Evolutionary conservation across 2,329 filamentous ascomycete species (phyloP), one percentile per base, ranked within the genome.

Genomic region (Xylaria multiplex): DNA sequence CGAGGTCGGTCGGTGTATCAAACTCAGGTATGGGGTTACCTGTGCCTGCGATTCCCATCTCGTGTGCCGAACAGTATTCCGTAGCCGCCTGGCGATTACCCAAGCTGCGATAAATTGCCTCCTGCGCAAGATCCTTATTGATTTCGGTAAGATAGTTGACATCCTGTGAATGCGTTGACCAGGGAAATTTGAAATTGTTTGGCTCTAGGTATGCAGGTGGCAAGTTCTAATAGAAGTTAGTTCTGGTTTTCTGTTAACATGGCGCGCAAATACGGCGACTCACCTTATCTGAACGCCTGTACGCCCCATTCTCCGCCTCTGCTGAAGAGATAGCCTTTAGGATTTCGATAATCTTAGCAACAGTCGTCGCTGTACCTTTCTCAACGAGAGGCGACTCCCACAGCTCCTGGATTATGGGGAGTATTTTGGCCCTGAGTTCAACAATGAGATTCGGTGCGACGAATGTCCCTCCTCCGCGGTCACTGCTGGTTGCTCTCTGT

Each of bases 371-470:
- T 2, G 91, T 89, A 0, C 93, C 88, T 73, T 93, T 94, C 72
- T 97, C 93, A 19, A 96, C 88, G 54, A 97, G 87, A 30, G 88
- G 83, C 0, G 93, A 96, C 71, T 93, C 89, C 96, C 96, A 99
- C 32, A 98, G 86, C 53, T 90, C 86, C 63, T 87, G 86, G 46
- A 96, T 86, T 52, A 91, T 87, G 0, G 93, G 92, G 14, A 97
- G 81, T 30, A 97, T 88, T 30, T 90, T 88, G 79, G 91, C 88
- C 48, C 96, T 90, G 48, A 98, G 80, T 77, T 98, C 95, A 6
- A 98, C 89, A 14, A 97, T 82, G 62, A 98, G 91, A 73, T 97
- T 95, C 1, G 87, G 83, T 14, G 89, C 85, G 9, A 83, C 75
- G 24, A 81, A 79, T 2, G 77, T 72, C 27, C 80, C 80, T 13